These are phyloP conservation scores for Bruguiera parviflora DNA, from an alignment of 345 rosid genomes.

Conservation along the genomic window DNA sequence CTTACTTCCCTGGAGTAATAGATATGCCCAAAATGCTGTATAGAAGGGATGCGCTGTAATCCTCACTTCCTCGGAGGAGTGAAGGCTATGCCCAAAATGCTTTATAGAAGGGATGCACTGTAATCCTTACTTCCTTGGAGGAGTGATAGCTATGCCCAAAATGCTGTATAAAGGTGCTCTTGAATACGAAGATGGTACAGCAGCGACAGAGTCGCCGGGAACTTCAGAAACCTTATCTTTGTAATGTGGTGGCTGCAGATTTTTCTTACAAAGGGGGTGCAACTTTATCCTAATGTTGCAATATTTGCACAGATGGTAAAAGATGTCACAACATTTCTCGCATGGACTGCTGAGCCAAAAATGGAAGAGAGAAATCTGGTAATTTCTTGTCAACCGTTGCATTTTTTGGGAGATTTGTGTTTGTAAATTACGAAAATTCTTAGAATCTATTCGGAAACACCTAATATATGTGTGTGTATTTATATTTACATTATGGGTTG, in stretches of 20 bases:
- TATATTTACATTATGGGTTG: neutral
- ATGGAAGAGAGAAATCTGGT: constrained; percentile 99
- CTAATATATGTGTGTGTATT: neutral
- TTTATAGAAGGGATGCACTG: constrained; percentile 20
- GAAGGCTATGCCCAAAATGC: too few relatives aligned
- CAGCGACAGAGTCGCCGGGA: constrained; percentile 97
- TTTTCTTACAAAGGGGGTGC: too few relatives aligned
- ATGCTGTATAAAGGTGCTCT: constrained; percentile 93
- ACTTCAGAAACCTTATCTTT: constrained; percentile 13
- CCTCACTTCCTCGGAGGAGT: too few relatives aligned
- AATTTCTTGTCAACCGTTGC: constrained; percentile 2
- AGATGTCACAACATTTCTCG: constrained; percentile 78
- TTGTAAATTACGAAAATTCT: too few relatives aligned
- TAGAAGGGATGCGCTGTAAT: constrained; percentile 5
- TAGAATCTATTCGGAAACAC: neutral
- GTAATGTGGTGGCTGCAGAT: neutral
- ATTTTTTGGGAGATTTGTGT: too few relatives aligned
- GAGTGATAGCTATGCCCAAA: constrained; percentile 98
- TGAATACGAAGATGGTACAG: constrained; percentile 93
- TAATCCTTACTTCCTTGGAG: constrained; percentile 99
- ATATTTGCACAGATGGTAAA: constrained; percentile 77
- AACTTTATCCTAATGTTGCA: neutral
- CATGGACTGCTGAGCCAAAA: constrained; percentile 99
- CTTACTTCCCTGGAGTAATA: constrained; percentile 96
- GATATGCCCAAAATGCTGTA: constrained; percentile 99